Conservation (phyloP, 2,329 filamentous ascomycete genomes). For the Monosporascus ibericus region DNA sequence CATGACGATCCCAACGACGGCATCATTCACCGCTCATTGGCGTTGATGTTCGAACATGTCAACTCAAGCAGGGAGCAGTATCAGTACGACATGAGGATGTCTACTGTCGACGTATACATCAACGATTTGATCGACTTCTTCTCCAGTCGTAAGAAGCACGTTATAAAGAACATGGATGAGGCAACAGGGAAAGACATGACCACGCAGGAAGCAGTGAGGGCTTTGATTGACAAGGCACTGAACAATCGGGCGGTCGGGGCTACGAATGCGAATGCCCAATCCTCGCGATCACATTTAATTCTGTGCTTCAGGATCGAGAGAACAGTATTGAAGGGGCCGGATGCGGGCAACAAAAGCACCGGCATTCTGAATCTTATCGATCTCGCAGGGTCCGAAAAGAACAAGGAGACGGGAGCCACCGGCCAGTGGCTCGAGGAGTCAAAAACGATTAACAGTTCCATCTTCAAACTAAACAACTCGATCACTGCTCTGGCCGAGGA, state of each 20-base stretch:
- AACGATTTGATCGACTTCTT: conserved; percentile 88
- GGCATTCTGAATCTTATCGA: conserved; percentile 93
- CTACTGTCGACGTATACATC: conserved; percentile 95
- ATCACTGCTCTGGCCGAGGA: conserved; percentile 11
- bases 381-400: conserved; percentile 74
- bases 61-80: conserved; percentile 77
- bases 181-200: conserved; percentile 6
- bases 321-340: conserved; percentile 56
- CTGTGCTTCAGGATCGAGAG: conserved; percentile 76
- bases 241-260: conserved; percentile 84
- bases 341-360: conserved; percentile 70
- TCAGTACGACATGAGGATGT: conserved; percentile 83
- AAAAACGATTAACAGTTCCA: conserved; percentile 16
- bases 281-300: conserved; percentile 87
- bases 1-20: conserved; percentile 51
- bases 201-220: conserved; percentile 60
- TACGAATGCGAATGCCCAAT: conserved; percentile 88
- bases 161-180: conserved; percentile 50
- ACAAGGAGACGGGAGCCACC: conserved; percentile 8
- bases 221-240: conserved; percentile 69
- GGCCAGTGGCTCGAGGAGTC: conserved; percentile 13
- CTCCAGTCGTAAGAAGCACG: conserved; percentile 47
- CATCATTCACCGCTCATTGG: conserved; percentile 88
- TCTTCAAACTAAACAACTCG: conserved; percentile 10
- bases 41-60: conserved; percentile 87